Percentiles rank a stretch among this genome's conserved stretches.
Conservation (phyloP, 306 rosid genomes). For the Quercus bicolor region DNA sequence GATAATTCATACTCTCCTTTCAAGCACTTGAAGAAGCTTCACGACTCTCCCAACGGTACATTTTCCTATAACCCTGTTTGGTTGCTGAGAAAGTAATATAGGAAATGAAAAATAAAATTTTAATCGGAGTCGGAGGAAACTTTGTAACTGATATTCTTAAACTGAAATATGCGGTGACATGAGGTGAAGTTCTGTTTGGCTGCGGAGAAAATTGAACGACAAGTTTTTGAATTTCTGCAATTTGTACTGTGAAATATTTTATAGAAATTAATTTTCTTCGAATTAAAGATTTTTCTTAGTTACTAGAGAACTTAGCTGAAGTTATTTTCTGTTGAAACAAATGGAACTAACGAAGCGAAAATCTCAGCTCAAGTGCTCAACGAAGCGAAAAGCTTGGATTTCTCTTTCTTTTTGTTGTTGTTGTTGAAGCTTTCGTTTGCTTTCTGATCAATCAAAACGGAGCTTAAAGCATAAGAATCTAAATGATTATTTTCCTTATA, state of each 20-base stretch:
- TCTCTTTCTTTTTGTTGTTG: neutral
- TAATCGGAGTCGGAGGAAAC: neutral
- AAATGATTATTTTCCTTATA: neutral
- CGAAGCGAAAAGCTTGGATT: neutral
- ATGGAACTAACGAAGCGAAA: neutral
- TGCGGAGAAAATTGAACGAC: slow-evolving; percentile 1
- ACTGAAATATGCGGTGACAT: neutral
- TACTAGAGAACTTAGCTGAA: neutral
- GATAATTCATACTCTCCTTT: slow-evolving; percentile 71
- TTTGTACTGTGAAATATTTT: neutral
- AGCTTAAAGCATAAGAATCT: neutral
- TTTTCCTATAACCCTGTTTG: neutral
- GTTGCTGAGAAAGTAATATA: neutral
- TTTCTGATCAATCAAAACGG: neutral
- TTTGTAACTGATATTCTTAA: neutral
- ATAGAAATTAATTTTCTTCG: too few relatives aligned
- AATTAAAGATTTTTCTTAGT: neutral
- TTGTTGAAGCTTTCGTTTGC: neutral
- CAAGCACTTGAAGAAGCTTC: slow-evolving; percentile 56
- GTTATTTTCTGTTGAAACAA: neutral
- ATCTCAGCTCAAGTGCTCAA: neutral
- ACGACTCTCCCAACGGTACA: slow-evolving; percentile 31
- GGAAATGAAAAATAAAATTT: neutral
- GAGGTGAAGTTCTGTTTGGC: neutral
- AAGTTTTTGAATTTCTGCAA: neutral